Conservation (phyloP, 2,329 filamentous ascomycete genomes). For the Fusarium acutatum region DNA sequence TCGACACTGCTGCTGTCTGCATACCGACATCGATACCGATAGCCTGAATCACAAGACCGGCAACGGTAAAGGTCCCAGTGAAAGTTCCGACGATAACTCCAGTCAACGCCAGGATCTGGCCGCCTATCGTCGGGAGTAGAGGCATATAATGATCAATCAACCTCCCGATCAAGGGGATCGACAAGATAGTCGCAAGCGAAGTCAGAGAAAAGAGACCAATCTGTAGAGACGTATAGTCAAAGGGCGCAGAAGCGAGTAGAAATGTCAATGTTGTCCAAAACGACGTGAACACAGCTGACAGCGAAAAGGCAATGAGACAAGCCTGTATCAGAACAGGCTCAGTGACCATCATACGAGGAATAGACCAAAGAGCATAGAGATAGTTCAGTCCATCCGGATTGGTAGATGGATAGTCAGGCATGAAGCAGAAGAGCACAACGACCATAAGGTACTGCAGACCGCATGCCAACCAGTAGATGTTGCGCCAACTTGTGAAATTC, state of each 20-base stretch:
- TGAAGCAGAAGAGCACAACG: constrained; percentile 71
- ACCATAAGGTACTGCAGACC: constrained; percentile 75
- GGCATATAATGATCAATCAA: constrained; percentile 75
- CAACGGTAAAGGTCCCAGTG: constrained; percentile 70
- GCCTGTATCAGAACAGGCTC: constrained; percentile 77
- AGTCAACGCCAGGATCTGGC: constrained; percentile 64
- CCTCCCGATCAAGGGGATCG: constrained; percentile 75
- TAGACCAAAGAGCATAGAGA: constrained; percentile 69
- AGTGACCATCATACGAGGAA: constrained; percentile 68
- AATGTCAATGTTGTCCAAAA: constrained; percentile 79
- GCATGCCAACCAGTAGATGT: constrained; percentile 81
- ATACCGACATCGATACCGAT: constrained; percentile 75
- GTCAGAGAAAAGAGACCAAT: constrained; percentile 85
- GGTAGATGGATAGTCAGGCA: constrained; percentile 83
- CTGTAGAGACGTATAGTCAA: constrained; percentile 70
- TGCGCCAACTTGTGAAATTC: constrained; percentile 77
- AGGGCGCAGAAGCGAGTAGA: constrained; percentile 75
- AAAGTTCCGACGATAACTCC: constrained; percentile 76
- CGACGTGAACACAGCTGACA: constrained; percentile 59
- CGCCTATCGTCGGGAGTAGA: constrained; percentile 72
- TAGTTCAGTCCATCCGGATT: constrained; percentile 74
- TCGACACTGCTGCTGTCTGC: constrained; percentile 78
- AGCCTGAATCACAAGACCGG: constrained; percentile 77
- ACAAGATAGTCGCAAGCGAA: constrained; percentile 73
- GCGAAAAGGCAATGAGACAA: constrained; percentile 71